phyloP scores from a whole-genome alignment of 192 early-diverging fungal genomes.

The Haplosporangium gracile region DNA sequence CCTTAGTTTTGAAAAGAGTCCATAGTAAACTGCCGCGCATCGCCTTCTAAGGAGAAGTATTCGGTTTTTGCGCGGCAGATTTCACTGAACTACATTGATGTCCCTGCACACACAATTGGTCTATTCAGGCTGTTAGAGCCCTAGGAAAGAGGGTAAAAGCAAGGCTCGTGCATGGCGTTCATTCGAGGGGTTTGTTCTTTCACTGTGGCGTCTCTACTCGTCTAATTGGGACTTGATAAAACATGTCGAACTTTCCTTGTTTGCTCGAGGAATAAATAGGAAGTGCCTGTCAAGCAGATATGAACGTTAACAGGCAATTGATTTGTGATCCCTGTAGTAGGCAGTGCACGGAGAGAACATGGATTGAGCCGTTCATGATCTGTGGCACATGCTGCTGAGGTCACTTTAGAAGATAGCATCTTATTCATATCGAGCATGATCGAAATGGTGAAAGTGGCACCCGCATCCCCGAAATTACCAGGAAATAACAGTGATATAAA shows the following conservation, averaged over 20 bases:
- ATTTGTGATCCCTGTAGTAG: neutral
- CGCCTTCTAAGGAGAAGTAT: neutral
- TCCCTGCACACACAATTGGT: too few relatives aligned
- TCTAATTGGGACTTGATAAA: neutral
- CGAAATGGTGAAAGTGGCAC: neutral
- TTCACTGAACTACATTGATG: neutral
- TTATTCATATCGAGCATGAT: neutral
- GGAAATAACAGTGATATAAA: neutral
- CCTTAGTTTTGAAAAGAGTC: neutral
- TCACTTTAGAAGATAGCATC: neutral
- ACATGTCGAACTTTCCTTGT: too few relatives aligned
- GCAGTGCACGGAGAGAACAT: neutral
- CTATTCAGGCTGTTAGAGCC: neutral
- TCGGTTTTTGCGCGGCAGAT: neutral
- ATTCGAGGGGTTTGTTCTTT: neutral
- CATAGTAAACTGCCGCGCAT: conserved; percentile 30
- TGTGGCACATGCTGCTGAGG: neutral
- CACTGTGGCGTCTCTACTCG: neutral
- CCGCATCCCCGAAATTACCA: neutral
- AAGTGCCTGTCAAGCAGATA: neutral
- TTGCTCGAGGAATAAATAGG: too few relatives aligned
- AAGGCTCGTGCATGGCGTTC: neutral
- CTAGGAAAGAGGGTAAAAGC: neutral
- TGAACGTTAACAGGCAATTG: neutral
- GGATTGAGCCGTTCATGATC: neutral